Conservation (phyloP, 2,329 filamentous ascomycete species). For the Stylonectria norvegica region DNA sequence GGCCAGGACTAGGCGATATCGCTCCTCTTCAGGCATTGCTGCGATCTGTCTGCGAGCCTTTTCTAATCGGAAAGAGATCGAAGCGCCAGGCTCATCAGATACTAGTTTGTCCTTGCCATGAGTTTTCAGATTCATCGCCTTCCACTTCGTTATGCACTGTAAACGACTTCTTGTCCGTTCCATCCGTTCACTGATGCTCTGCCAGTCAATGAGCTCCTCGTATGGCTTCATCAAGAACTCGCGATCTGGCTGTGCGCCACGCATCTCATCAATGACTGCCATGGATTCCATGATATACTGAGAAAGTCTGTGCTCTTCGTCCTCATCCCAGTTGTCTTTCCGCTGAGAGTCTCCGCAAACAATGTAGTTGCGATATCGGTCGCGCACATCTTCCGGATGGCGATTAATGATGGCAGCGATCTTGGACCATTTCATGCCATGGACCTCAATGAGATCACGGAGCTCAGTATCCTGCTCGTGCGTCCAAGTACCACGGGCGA, state of each 20-base stretch:
- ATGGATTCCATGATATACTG: slow-evolving; percentile 53
- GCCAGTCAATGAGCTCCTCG: slow-evolving; percentile 62
- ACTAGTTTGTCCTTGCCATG: slow-evolving; percentile 32
- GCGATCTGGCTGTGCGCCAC: slow-evolving; percentile 31
- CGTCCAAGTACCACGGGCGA: slow-evolving; percentile 48
- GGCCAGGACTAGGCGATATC: slow-evolving; percentile 41
- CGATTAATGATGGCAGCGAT: slow-evolving; percentile 63
- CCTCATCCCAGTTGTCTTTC: slow-evolving; percentile 55
- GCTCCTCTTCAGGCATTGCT: slow-evolving; percentile 43
- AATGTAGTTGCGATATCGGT: slow-evolving; percentile 67
- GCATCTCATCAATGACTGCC: slow-evolving; percentile 41
- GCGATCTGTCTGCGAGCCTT: slow-evolving; percentile 41
- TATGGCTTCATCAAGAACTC: slow-evolving; percentile 39
- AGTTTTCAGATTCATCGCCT: slow-evolving; percentile 38
- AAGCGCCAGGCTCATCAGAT: slow-evolving; percentile 31
- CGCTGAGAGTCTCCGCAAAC: slow-evolving; percentile 52
- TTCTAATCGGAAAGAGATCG: slow-evolving; percentile 41
- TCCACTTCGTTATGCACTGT: slow-evolving; percentile 69
- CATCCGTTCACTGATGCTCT: slow-evolving; percentile 60
- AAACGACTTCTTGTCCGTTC: slow-evolving; percentile 58
- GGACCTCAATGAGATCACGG: slow-evolving; percentile 31
- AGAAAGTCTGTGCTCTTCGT: slow-evolving; percentile 56
- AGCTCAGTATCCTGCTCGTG: slow-evolving; percentile 37
- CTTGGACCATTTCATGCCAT: slow-evolving; percentile 54
- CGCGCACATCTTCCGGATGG: slow-evolving; percentile 62